Base-by-base conservation (phyloP, 2,329 filamentous ascomycete genomes). In the Aspergillaceae sp. region DNA sequence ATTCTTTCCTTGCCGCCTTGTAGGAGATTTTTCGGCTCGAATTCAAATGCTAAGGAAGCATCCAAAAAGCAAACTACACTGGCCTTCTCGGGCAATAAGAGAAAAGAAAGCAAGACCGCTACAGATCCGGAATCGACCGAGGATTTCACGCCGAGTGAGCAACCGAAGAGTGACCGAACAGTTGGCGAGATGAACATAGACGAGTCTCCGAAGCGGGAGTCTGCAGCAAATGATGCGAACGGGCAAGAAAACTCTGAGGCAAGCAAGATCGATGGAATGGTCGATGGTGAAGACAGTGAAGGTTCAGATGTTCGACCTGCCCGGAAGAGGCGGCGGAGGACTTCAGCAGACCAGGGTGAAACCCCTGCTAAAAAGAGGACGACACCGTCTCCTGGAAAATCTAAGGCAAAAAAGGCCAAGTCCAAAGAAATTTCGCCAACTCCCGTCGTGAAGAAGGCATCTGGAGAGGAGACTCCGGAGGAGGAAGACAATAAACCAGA, bases 21-120 rank as follows among this genome's bases (percentile, higher is more conserved):
- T 53, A 97, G 91, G 51, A 92, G 91, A 64, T 96, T 95, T 71
- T 94, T 96, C 62, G 80, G 80, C 19, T 77, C 79, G 37, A 74
- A 77, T 28, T 79, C 79, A 57, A 83, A 80, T 43, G 66, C 75
- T 4, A 59, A 56, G 43, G 58, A 64, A 40, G 71, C 77, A 11
- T 78, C 80, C 8, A 75, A 77, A 34, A 84, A 88, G 63, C 88
- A 95, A 66, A 84, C 86, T 1, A 92, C 83, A 56, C 71, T 94
- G 35, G 77, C 84, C 0, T 94, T 94, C 60, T 80, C 82, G 37
- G 59, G 57, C 37, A 82, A 80, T 42, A 81, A 79, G 41, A 67
- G 64, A 48, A 55, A 63, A 29, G 59, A 61, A 38, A 55, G 56
- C 41, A 59, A 62, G 51, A 56, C 62, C 43, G 48, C 56, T 32